phyloP scores from a whole-genome alignment of 305 asterid genomes.

The Lippia alba region DNA sequence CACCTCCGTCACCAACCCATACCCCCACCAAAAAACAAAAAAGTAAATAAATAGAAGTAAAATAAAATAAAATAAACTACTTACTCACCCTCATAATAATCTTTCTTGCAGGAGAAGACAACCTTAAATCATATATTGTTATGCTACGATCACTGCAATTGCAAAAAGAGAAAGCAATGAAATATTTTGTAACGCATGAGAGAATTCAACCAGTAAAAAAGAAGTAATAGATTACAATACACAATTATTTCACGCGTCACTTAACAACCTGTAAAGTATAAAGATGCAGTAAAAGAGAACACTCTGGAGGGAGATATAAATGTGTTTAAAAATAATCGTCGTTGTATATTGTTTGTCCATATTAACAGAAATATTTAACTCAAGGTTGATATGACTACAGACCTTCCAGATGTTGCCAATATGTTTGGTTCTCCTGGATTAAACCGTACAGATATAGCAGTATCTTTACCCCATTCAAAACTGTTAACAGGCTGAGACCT shows the following conservation, averaged over 20 bases:
- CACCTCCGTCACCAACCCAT: not conserved
- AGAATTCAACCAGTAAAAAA: slow-evolving; percentile 19
- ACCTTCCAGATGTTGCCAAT: slow-evolving; percentile 93
- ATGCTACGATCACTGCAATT: slow-evolving; percentile 91
- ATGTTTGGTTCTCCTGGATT: slow-evolving; percentile 93
- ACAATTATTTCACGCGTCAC: not conserved
- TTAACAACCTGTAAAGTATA: slow-evolving; percentile 19
- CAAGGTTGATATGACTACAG: slow-evolving; percentile 28
- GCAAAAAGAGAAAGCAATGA: slow-evolving; percentile 24
- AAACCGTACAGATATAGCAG: slow-evolving; percentile 81
- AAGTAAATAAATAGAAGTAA: too few species aligned
- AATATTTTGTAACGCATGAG: slow-evolving; percentile 14
- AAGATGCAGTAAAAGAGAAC: slow-evolving; percentile 1
- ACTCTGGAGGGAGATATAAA: slow-evolving; percentile 18
- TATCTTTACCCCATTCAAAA: slow-evolving; percentile 82
- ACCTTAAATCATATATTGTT: slow-evolving; percentile 75
- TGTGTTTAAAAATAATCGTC: slow-evolving; percentile 23
- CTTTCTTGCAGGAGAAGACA: slow-evolving; percentile 83
- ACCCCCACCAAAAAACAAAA: too few species aligned
- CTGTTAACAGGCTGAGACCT: slow-evolving; percentile 94
- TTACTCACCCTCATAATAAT: slow-evolving; percentile 77
- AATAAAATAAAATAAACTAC: not conserved
- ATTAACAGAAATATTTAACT: slow-evolving; percentile 25
- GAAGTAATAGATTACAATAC: slow-evolving; percentile 11
- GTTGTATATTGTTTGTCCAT: not conserved